Conservation (phyloP, 2,329 filamentous ascomycete species). For the Scolecobasidium constrictum region DNA sequence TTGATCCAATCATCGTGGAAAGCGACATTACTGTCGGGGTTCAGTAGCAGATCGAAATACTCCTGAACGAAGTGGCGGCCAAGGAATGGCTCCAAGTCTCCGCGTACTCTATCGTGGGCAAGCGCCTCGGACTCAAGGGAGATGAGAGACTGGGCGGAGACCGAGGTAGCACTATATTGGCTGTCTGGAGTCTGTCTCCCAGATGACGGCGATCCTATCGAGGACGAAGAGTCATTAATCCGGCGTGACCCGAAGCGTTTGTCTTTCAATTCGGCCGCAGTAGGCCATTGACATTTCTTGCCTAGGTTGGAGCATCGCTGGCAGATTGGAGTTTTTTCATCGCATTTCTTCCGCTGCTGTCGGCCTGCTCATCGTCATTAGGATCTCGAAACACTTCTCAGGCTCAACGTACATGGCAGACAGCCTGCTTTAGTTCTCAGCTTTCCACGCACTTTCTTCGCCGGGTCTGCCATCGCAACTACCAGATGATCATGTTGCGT, state of each 20-base stretch:
- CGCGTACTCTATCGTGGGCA: neutral
- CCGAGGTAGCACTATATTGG: neutral
- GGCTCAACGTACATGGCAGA: too few relatives aligned
- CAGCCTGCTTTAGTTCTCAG: neutral
- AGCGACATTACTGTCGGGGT: neutral
- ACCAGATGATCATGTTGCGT: too few relatives aligned
- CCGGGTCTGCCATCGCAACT: too few relatives aligned
- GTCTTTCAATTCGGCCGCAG: neutral
- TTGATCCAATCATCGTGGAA: conserved; percentile 1
- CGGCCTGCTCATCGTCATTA: neutral
- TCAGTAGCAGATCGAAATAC: neutral
- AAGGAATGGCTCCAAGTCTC: neutral
- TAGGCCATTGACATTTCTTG: neutral
- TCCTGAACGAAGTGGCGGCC: neutral
- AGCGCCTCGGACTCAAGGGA: neutral
- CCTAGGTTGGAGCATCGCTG: neutral
- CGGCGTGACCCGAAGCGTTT: neutral
- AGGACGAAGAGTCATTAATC: neutral
- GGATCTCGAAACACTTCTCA: neutral
- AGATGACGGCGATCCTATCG: neutral
- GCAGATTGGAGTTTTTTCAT: neutral
- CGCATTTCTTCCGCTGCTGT: neutral
- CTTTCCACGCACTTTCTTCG: too few relatives aligned
- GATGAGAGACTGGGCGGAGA: neutral
- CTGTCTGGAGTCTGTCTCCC: neutral